Conservation (phyloP, 306 rosid genomes). For the Pyrus bretschneideri region DNA sequence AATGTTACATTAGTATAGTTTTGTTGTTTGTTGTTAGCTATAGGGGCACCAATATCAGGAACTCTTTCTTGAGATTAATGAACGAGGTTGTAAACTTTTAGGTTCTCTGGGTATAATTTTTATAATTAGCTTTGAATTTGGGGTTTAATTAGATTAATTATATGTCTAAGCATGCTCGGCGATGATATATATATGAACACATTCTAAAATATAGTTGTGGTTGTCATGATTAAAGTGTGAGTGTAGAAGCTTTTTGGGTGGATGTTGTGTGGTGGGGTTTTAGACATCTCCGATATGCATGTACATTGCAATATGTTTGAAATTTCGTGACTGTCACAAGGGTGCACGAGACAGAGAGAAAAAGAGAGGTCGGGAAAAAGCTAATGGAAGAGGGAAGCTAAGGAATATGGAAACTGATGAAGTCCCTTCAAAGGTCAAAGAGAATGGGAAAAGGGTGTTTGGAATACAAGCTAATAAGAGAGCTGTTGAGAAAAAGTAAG, state of each 20-base stretch:
- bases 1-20: neutral
- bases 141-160: neutral
- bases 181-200: slow-evolving; percentile 1
- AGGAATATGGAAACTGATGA: neutral
- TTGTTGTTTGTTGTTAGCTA: neutral
- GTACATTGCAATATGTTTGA: neutral
- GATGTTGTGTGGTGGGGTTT: neutral
- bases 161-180: slow-evolving; percentile 16
- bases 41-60: neutral
- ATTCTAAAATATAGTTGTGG: slow-evolving; percentile 23
- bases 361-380: neutral
- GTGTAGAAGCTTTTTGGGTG: slow-evolving; percentile 42
- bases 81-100: neutral
- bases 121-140: neutral
- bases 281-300: neutral
- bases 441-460: neutral
- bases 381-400: neutral
- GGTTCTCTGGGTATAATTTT: neutral
- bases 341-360: slow-evolving; percentile 36
- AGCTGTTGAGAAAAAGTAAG: neutral
- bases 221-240: slow-evolving; percentile 72
- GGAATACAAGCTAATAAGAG: neutral
- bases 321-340: slow-evolving; percentile 34
- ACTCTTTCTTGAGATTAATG: neutral
- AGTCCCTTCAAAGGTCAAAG: neutral